Evolutionary conservation across 305 asterid species (phyloP).

Genomic region (Plantago rigida): DNA sequence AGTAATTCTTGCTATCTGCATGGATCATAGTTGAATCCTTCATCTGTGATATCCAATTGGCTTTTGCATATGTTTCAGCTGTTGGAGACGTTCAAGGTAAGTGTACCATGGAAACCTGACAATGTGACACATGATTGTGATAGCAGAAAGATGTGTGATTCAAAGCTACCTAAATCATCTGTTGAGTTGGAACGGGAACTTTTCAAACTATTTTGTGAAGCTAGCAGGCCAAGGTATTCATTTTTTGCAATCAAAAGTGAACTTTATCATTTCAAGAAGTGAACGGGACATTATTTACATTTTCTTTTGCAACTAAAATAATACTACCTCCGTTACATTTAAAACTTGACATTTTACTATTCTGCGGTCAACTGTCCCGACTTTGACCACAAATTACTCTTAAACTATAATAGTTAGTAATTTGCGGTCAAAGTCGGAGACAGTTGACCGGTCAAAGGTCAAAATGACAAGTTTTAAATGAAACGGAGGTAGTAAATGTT

Average conservation of each 20-base stretch:
- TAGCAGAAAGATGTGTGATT: neutral
- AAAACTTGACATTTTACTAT: too few species aligned
- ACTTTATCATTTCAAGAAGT: too few species aligned
- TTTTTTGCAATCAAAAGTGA: neutral
- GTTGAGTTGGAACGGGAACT: conserved; percentile 47
- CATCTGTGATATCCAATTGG: neutral
- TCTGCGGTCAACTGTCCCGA: too few species aligned
- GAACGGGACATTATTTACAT: too few species aligned
- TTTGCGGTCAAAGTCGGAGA: too few species aligned
- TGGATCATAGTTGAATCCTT: neutral
- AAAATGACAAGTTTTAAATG: too few species aligned
- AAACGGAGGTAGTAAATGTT: too few species aligned
- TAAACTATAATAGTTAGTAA: too few species aligned
- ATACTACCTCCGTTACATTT: too few species aligned
- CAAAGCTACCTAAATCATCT: conserved; percentile 39
- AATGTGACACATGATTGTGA: conserved; percentile 29
- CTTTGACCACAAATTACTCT: too few species aligned
- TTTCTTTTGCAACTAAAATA: too few species aligned
- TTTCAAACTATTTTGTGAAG: conserved; percentile 32
- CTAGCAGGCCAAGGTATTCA: conserved; percentile 49
- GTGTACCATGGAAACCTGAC: conserved; percentile 54
- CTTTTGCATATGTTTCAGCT: conserved; percentile 34
- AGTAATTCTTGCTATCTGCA: neutral
- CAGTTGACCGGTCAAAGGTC: too few species aligned
- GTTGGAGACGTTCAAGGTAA: conserved; percentile 36